These are phyloP conservation scores for Coemansia asiatica DNA, from an alignment of 192 early-diverging fungal genomes.

Conservation along the genomic window DNA sequence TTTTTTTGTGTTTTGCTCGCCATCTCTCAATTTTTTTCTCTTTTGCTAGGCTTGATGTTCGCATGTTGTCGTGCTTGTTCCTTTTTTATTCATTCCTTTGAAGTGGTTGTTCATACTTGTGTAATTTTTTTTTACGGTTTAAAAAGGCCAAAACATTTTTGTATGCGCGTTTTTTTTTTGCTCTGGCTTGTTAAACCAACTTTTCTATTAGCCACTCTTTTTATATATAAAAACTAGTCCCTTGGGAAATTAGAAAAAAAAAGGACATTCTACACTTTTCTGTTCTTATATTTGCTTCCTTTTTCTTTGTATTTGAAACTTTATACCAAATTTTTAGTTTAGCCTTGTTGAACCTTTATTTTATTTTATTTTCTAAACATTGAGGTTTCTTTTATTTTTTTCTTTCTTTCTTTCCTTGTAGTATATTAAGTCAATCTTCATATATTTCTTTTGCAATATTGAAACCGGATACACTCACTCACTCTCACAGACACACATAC, in stretches of 20 bases:
- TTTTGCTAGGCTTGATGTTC: neutral
- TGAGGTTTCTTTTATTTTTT: neutral
- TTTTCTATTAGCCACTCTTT: slow-evolving; percentile 11
- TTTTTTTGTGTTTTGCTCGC: neutral
- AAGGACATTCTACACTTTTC: slow-evolving; percentile 1
- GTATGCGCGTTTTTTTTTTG: slow-evolving; percentile 1
- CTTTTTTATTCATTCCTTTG: neutral
- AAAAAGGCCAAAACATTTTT: slow-evolving; percentile 6
- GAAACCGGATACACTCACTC: neutral
- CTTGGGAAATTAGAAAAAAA: neutral
- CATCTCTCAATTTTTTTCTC: neutral
- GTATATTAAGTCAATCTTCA: slow-evolving; percentile 5
- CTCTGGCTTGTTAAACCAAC: slow-evolving; percentile 5
- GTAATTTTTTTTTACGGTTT: slow-evolving; percentile 3
- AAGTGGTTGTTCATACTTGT: slow-evolving; percentile 1
- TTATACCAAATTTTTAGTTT: neutral
- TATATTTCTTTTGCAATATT: neutral
- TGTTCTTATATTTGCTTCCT: slow-evolving; percentile 1
- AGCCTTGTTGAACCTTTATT: neutral
- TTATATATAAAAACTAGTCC: slow-evolving; percentile 12
- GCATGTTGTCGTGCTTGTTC: slow-evolving; percentile 8
- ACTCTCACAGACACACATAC: neutral
- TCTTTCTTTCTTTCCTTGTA: neutral
- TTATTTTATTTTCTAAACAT: slow-evolving; percentile 9
- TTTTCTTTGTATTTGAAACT: slow-evolving; percentile 9